Percentiles rank a stretch among this genome's conserved stretches.
Conservation (phyloP, 2,329 filamentous ascomycete species). For the Neoscytalidium dimidiatum region DNA sequence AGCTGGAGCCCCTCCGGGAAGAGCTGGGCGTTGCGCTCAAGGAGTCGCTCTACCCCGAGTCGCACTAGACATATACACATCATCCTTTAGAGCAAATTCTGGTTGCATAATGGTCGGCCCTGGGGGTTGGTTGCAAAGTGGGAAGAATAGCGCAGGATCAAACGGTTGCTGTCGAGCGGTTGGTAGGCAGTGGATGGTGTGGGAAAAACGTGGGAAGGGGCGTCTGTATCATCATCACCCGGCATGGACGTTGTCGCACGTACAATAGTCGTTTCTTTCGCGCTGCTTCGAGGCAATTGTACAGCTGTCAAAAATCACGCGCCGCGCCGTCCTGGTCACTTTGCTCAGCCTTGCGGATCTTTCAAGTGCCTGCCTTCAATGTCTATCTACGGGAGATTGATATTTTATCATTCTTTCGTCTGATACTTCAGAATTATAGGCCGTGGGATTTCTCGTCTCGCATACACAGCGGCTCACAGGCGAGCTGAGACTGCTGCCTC, state of each 20-base stretch:
- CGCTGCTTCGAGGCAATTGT: conserved; percentile 18
- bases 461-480: not conserved
- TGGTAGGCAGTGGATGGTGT: conserved; percentile 5
- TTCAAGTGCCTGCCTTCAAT: not conserved
- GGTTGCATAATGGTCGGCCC: conserved; percentile 8
- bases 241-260: conserved; percentile 12
- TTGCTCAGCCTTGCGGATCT: not conserved
- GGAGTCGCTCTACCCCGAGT: conserved; percentile 83
- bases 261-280: conserved; percentile 15
- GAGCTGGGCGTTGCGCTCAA: conserved; percentile 90
- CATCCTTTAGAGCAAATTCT: not conserved
- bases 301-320: conserved; percentile 11
- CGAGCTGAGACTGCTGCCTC: not conserved
- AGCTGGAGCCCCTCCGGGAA: conserved; percentile 89
- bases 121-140: not conserved
- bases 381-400: not conserved
- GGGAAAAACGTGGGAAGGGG: conserved; percentile 4
- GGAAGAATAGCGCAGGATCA: conserved; percentile 7
- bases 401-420: not conserved
- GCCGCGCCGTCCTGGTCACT: not conserved
- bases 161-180: not conserved
- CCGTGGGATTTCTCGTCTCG: not conserved
- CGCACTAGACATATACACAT: not conserved
- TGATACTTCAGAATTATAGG: not conserved
- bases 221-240: conserved; percentile 17